Base-by-base conservation (phyloP, 352 stramenopile genomes). In the Pythium dissimile region DNA sequence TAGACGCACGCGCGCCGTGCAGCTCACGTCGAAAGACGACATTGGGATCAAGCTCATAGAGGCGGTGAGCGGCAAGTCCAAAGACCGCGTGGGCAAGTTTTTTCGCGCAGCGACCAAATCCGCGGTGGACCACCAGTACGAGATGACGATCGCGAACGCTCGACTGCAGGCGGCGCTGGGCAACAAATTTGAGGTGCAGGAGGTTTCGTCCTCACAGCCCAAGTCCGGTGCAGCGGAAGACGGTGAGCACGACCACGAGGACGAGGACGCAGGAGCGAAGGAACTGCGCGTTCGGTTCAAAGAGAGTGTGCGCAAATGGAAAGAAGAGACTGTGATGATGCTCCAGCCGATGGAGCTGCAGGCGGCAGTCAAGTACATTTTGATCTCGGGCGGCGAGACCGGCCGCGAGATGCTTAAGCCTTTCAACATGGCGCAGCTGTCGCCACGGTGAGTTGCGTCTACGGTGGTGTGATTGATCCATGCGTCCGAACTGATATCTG, bases 401-500 rank as follows among this genome's bases (percentile, higher is more conserved):
- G 84, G 83, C 1, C 72, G 69, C 18, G 86, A 95, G 53, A 94
- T 94, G 86, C 79, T 95, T 51, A 95, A 95, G 68, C 84, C 84
- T 8, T 95, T 95, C 54, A 95, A 95, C 59, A 95, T 95, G 86
- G 86, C 86, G 1, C 84, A 95, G 54, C 70, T 73, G 5, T 95
- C 86, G 2, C 82, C 83, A 6, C 72, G 86, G 78, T 86, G 48
- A 18, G 64, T 53, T 2, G n/a, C n/a, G n/a, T n/a, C 9, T 38
- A 7, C 31, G 20, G 3, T 38, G 4, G 32, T 32, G 31, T 13
- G 7, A 12, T 18, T 34, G n/a, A n/a, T n/a, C n/a, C n/a, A n/a
- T n/a, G n/a, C n/a, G n/a, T n/a, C n/a, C n/a, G n/a, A n/a, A n/a
- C n/a, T n/a, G n/a, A n/a, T n/a, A n/a, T n/a, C n/a, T n/a, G n/a